Evolutionary conservation across 2,329 filamentous ascomycete genomes (phyloP).

Genomic region (Neonectria punicea): DNA sequence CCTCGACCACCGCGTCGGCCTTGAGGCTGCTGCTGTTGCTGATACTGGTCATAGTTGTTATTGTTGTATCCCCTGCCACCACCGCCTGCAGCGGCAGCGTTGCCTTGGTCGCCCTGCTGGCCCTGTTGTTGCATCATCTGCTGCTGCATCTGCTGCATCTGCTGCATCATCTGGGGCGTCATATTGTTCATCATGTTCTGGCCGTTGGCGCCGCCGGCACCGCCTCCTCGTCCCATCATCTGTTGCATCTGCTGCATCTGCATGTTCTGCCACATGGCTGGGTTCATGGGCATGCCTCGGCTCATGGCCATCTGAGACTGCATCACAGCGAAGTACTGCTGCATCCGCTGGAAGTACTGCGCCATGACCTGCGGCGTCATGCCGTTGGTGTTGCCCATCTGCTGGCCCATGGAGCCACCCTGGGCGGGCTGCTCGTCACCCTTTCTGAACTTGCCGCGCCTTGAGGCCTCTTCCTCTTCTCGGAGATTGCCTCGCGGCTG

Average conservation of each 20-base stretch:
- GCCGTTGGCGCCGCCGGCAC: constrained; percentile 48
- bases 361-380: constrained; percentile 99
- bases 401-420: constrained; percentile 51
- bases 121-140: constrained; percentile 55
- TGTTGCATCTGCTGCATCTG: constrained; percentile 78
- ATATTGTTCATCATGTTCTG: constrained; percentile 56
- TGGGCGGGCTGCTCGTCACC: constrained; percentile 57
- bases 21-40: constrained; percentile 57
- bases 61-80: constrained; percentile 45
- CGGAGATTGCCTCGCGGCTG: constrained; percentile 94
- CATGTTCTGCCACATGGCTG: constrained; percentile 79
- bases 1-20: constrained; percentile 46
- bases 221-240: constrained; percentile 59
- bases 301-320: constrained; percentile 92
- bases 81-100: constrained; percentile 41
- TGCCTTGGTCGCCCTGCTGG: constrained; percentile 44
- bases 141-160: constrained; percentile 61
- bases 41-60: constrained; percentile 50
- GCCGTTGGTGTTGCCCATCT: constrained; percentile 62
- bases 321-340: constrained; percentile 96
- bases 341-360: constrained; percentile 98
- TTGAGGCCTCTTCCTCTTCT: constrained; percentile 82
- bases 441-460: constrained; percentile 71
- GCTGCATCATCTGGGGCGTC: constrained; percentile 68
- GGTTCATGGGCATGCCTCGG: constrained; percentile 77